A percentile compares a stretch with the other conserved stretches of the same genome.
Evolutionary conservation across 371 early-diverging fungal genomes (phyloP).

Genomic region (Furculomyces boomerangus): DNA sequence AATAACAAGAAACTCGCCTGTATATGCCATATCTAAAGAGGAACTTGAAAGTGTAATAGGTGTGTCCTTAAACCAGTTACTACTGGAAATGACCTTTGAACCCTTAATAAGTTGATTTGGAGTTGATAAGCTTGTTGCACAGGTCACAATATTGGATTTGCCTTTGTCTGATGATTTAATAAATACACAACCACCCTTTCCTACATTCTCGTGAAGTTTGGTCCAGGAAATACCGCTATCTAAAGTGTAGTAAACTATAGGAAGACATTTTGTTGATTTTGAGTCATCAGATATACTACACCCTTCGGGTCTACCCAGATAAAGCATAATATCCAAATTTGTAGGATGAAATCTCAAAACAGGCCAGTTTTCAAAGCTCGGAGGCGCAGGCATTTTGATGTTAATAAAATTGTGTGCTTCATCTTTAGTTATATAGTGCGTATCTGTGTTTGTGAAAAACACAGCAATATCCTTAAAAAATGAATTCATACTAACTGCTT

Average conservation of each 20-base stretch:
- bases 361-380: slow-evolving; percentile 33
- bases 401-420: slow-evolving; percentile 38
- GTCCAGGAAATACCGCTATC: slow-evolving; percentile 59
- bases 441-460: slow-evolving; percentile 39
- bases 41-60: not conserved
- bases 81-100: slow-evolving; percentile 51
- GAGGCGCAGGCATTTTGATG: slow-evolving; percentile 33
- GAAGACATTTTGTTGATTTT: slow-evolving; percentile 30
- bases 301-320: slow-evolving; percentile 33
- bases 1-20: slow-evolving; percentile 66
- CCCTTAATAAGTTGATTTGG: slow-evolving; percentile 29
- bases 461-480: slow-evolving; percentile 47
- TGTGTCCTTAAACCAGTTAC: not conserved
- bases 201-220: slow-evolving; percentile 26
- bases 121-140: no score
- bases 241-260: slow-evolving; percentile 48
- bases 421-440: slow-evolving; percentile 45
- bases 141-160: slow-evolving; percentile 5
- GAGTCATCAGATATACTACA: not conserved
- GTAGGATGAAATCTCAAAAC: slow-evolving; percentile 64
- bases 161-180: not conserved
- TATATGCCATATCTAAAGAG: slow-evolving; percentile 6
- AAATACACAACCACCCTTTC: slow-evolving; percentile 19
- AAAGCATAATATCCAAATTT: slow-evolving; percentile 58
- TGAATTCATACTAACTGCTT: slow-evolving; percentile 41